phyloP scores from a whole-genome alignment of 2,329 filamentous ascomycete genomes.

The Colletotrichum musicola region DNA sequence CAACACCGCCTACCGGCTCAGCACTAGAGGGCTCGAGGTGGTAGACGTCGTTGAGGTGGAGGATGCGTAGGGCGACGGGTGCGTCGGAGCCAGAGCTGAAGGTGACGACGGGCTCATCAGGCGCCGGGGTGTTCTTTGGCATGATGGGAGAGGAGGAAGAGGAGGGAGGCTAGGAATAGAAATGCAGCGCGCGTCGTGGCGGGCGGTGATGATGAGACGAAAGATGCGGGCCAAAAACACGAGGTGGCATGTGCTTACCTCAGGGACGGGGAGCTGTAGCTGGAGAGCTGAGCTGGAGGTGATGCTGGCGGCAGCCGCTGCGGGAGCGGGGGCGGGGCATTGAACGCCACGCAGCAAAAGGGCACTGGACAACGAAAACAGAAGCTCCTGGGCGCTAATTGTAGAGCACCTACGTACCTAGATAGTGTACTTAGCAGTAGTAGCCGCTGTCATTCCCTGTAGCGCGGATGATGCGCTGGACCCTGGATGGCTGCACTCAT shows the following conservation, averaged over 20 bases:
- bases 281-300: slow-evolving; percentile 10
- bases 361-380: slow-evolving; percentile 10
- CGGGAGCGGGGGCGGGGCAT: slow-evolving; percentile 14
- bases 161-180: slow-evolving; percentile 21
- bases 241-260: too few species aligned
- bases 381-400: not conserved
- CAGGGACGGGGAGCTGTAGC: not conserved
- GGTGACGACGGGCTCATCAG: slow-evolving; percentile 43
- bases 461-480: slow-evolving; percentile 7
- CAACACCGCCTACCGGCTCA: slow-evolving; percentile 85
- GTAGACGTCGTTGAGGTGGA: slow-evolving; percentile 96
- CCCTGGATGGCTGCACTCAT: not conserved
- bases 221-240: too few species aligned
- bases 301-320: not conserved
- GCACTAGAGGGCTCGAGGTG: slow-evolving; percentile 82
- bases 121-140: slow-evolving; percentile 36
- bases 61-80: slow-evolving; percentile 78
- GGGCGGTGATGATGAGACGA: not conserved
- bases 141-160: slow-evolving; percentile 10
- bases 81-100: slow-evolving; percentile 47
- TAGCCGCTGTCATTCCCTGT: not conserved
- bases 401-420: too few species aligned
- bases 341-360: not conserved
- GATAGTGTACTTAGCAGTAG: too few species aligned
- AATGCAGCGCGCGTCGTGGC: not conserved